Evolutionary conservation across 2,329 filamentous ascomycete species (phyloP), one percentile per base, ranked within the genome.

Genomic region (Cadophora gregata): DNA sequence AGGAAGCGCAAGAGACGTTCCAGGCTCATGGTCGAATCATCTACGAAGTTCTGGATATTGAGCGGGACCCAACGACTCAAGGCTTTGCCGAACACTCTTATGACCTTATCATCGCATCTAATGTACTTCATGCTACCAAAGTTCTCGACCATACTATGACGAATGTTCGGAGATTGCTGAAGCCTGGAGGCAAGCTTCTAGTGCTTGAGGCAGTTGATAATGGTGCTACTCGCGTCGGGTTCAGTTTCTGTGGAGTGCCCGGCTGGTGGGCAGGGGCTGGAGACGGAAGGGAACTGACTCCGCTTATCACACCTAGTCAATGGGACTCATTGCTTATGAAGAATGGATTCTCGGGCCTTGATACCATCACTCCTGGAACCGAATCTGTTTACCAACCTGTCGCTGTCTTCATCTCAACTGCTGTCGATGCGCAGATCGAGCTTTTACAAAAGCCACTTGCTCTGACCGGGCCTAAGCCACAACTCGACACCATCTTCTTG

Each of bases 221-320:
- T 48, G 69, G 66, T 14, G 47, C 75, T 47, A 70, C 72, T 31
- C 62, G 74, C 63, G 71, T 74, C 61, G 75, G 73, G 14, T 60
- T 64, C n/a, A 66, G 75, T 21, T 76, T 78, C 33, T 76, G 75
- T 63, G 70, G 75, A 16, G 69, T 79, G 1, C 65, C 71, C 0
- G 77, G 75, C 42, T 78, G 16, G 77, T 78, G 76, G 77, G 72
- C 75, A 42, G 74, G 73, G 8, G 71, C 73, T 42, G 69, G 76
- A 42, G 75, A 77, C 56, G 76, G 63, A 16, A 36, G 62, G 7
- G 47, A 50, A 8, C 10, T 59, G 16, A 58, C 38, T 1, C 66
- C 62, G 1, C 36, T 62, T 6, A 50, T 67, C 7, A 62, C 62
- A 19, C 33, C 62, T 47, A 19, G 14, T 1, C 19, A 62, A 27